phyloP scores from a whole-genome alignment of 2,329 filamentous ascomycete species.

The Penicillium capsulatum region DNA sequence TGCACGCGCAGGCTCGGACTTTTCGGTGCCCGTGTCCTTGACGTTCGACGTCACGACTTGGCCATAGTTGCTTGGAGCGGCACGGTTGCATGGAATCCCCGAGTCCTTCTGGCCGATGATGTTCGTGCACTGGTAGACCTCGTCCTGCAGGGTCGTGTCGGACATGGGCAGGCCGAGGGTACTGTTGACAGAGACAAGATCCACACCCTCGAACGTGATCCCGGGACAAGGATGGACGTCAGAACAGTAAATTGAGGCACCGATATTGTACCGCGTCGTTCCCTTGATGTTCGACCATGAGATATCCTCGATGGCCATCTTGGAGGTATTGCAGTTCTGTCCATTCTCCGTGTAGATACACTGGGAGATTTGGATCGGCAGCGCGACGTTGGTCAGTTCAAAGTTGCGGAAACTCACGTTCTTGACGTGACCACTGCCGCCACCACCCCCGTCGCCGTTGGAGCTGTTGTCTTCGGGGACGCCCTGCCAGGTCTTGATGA shows the following conservation, averaged over 20 bases:
- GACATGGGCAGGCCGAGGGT: slow-evolving; percentile 29
- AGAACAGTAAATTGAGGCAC: slow-evolving; percentile 46
- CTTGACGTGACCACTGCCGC: slow-evolving; percentile 21
- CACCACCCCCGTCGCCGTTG: slow-evolving; percentile 23
- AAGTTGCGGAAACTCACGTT: slow-evolving; percentile 24
- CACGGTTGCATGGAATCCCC: slow-evolving; percentile 26
- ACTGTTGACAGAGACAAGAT: slow-evolving; percentile 43
- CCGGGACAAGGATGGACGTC: slow-evolving; percentile 43
- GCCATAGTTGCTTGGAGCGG: slow-evolving; percentile 22
- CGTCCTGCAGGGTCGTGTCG: slow-evolving; percentile 25
- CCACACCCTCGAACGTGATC: slow-evolving; percentile 45
- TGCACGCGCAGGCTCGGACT: too few relatives aligned
- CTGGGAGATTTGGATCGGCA: slow-evolving; percentile 27
- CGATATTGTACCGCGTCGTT: slow-evolving; percentile 49
- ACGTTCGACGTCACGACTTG: slow-evolving; percentile 17
- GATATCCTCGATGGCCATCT: slow-evolving; percentile 46
- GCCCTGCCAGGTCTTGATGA: slow-evolving; percentile 28
- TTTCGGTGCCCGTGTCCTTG: slow-evolving; percentile 1
- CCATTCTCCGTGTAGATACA: slow-evolving; percentile 25
- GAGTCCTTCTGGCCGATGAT: slow-evolving; percentile 26
- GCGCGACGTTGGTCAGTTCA: slow-evolving; percentile 19
- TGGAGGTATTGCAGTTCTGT: slow-evolving; percentile 37
- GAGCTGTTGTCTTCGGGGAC: slow-evolving; percentile 13
- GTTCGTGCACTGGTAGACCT: slow-evolving; percentile 44
- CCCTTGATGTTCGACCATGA: slow-evolving; percentile 51